These are phyloP conservation scores for Erodium texanum DNA, from an alignment of 441 rosid species.

Conservation along the genomic window DNA sequence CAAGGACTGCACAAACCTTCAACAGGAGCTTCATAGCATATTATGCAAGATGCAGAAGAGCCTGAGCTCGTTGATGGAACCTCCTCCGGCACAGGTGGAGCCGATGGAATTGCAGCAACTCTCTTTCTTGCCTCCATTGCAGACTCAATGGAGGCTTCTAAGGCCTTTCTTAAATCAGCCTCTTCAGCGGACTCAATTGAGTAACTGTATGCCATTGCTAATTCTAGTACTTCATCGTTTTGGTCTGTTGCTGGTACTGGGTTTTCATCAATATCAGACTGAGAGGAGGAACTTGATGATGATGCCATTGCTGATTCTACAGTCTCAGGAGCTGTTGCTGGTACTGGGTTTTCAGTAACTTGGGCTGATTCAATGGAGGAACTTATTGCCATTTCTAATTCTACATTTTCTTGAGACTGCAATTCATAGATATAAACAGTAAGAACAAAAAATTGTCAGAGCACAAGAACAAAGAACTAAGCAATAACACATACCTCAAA, in stretches of 20 bases:
- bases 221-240: neutral
- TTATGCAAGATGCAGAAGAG: neutral
- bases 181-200: neutral
- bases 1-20: conserved; percentile 1
- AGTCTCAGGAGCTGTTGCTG: neutral
- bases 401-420: neutral
- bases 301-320: no score
- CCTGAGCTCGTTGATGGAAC: neutral
- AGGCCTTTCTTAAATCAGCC: neutral
- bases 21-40: neutral
- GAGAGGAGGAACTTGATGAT: neutral
- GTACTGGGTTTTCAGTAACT: neutral
- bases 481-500: conserved; percentile 30
- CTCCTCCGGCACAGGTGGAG: neutral
- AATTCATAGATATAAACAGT: neutral
- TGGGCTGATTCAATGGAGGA: neutral
- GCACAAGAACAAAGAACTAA: no score
- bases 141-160: neutral
- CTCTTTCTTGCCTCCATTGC: neutral
- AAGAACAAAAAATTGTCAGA: conserved; percentile 16
- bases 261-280: neutral
- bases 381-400: neutral
- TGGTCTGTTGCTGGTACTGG: no score
- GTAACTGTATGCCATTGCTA: neutral
- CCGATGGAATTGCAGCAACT: conserved; percentile 2